Conservation (phyloP, 2,329 filamentous ascomycete species). For the Colletotrichum incanum region DNA sequence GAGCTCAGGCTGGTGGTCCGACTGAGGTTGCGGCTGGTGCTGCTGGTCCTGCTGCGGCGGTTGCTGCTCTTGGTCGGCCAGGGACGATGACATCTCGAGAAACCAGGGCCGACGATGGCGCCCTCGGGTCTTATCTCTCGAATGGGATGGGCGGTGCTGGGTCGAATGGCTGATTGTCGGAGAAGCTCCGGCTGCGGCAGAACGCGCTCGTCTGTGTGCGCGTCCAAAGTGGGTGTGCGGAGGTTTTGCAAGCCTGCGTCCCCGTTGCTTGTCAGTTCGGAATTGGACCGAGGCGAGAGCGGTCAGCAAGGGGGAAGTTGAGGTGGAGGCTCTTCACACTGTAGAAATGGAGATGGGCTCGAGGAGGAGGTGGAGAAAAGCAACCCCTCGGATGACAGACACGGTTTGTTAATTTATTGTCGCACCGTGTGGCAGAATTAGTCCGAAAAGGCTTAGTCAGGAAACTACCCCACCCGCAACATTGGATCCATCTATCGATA, state of each 20-base stretch:
- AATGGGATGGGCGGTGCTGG: constrained; percentile 31
- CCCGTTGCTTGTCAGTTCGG: background rate
- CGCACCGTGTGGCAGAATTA: background rate
- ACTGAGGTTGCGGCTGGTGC: constrained; percentile 10
- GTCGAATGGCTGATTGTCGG: constrained; percentile 60
- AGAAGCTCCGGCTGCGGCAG: constrained; percentile 55
- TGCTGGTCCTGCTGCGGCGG: constrained; percentile 14
- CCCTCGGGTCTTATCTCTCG: constrained; percentile 24
- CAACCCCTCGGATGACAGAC: background rate
- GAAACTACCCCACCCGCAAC: too few relatives aligned
- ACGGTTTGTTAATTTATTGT: fast-evolving
- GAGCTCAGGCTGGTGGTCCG: constrained; percentile 43
- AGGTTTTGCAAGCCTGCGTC: background rate
- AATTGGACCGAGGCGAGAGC: background rate
- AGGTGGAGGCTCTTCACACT: background rate
- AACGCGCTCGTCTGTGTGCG: constrained; percentile 3
- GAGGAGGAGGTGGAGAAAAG: too few relatives aligned
- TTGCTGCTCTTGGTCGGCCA: constrained; percentile 26
- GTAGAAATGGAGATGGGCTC: background rate
- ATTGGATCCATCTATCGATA: too few relatives aligned
- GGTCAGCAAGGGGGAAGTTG: background rate
- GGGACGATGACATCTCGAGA: constrained; percentile 28
- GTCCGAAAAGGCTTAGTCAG: too few relatives aligned
- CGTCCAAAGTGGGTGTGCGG: constrained; percentile 20
- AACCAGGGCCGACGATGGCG: constrained; percentile 21